Base-by-base conservation (phyloP, 495 filamentous ascomycete species). In the Aspergillus incahuasiensis region DNA sequence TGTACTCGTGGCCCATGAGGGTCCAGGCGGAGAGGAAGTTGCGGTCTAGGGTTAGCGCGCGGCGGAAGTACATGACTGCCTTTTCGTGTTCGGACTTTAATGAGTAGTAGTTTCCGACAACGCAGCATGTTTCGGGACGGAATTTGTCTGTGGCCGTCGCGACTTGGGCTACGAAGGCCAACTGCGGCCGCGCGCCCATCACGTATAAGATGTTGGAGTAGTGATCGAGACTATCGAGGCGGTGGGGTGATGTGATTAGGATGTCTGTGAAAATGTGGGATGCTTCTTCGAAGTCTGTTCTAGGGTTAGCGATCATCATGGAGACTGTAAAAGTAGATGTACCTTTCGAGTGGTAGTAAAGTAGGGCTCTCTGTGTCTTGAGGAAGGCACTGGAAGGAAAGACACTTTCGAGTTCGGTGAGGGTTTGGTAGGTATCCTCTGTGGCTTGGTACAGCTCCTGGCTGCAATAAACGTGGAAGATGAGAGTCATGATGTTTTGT, bases 171-270 rank as follows among this genome's bases (percentile, higher is more conserved):
- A 99, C 73, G 61, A 94, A 96, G 1, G 92, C 91, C 19, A 99
- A 78, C 63, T 95, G 92, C 0, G 95, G 90, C 11, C 91, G 82
- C 34, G 83, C 74, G 54, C 85, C 84, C 81, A 97, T 87, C 24
- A 99, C 94, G 63, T 95, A 97, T 30, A 99, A 81, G 48, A 97
- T 94, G 63, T 99, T 97, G 11, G 90, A 95, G 69, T 96, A 99
- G 63, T 95, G 87, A 61, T 97, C 95, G 5, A 97, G 78, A 15
- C 85, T 84, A 62, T 99, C 95, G 48, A 97, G 79, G 9, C 95
- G 85, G 62, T 96, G 87, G 0, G 95, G 95, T 54, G 95, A 88
- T 20, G 83, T 71, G 12, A 84, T 81, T 22, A 97, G 72, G 8
- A 99, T 78, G n/a, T 82, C 74, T 48, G 85, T 88, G 66, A 99